These are phyloP conservation scores for Fusarium sp. DNA, from an alignment of 2,329 filamentous ascomycete genomes.

Conservation along the genomic window DNA sequence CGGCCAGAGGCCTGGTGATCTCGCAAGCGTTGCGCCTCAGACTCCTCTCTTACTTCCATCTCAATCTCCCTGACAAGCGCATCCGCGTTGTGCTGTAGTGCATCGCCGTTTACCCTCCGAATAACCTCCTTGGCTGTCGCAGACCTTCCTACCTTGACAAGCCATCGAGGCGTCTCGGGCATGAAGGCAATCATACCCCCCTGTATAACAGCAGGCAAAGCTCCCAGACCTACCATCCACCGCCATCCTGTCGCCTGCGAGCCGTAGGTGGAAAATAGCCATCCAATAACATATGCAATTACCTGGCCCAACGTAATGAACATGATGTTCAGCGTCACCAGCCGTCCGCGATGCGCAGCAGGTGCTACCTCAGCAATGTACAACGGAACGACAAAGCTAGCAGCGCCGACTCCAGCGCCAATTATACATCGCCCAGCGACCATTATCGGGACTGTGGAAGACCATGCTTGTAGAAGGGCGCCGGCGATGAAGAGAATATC, in stretches of 20 bases:
- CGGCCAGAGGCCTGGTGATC: conserved; percentile 47
- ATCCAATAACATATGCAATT: conserved; percentile 87
- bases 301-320: conserved; percentile 92
- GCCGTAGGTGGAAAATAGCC: conserved; percentile 73
- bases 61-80: conserved; percentile 77
- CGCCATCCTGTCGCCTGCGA: conserved; percentile 76
- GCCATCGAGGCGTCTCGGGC: conserved; percentile 91
- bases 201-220: conserved; percentile 80
- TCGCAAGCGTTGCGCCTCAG: conserved; percentile 61
- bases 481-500: conserved; percentile 77
- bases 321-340: conserved; percentile 85
- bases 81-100: conserved; percentile 65
- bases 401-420: conserved; percentile 79
- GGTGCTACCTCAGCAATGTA: conserved; percentile 92
- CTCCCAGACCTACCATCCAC: conserved; percentile 91
- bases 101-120: conserved; percentile 70
- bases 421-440: conserved; percentile 76
- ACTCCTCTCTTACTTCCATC: conserved; percentile 79
- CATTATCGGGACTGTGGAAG: conserved; percentile 72
- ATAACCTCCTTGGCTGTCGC: conserved; percentile 75
- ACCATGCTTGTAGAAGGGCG: conserved; percentile 73
- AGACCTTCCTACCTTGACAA: conserved; percentile 76
- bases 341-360: conserved; percentile 77
- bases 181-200: conserved; percentile 76
- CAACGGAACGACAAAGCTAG: conserved; percentile 85